These are phyloP conservation scores for Talaromyces borbonicus DNA, from an alignment of 495 filamentous ascomycete genomes.

Conservation along the genomic window DNA sequence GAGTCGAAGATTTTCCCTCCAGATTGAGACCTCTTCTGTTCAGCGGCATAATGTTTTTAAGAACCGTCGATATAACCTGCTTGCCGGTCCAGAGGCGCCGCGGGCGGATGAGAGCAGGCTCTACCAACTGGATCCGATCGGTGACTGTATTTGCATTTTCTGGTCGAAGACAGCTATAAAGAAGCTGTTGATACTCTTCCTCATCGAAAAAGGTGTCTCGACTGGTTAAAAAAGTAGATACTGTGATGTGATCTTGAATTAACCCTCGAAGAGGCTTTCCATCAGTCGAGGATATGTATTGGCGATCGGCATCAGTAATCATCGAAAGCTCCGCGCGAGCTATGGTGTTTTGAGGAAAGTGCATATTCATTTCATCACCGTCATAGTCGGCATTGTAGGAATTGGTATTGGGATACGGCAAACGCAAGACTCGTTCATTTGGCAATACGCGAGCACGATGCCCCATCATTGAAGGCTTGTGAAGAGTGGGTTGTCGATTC, in stretches of 20 bases:
- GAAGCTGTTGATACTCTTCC: slow-evolving; percentile 82
- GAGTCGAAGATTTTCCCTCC: slow-evolving; percentile 65
- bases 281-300: slow-evolving; percentile 89
- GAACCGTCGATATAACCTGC: slow-evolving; percentile 85
- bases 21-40: slow-evolving; percentile 71
- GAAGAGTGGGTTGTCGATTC: slow-evolving; percentile 98
- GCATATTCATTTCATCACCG: slow-evolving; percentile 99
- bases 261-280: slow-evolving; percentile 92
- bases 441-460: slow-evolving; percentile 88
- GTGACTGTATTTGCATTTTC: slow-evolving; percentile 73
- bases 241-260: slow-evolving; percentile 97
- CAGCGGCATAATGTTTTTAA: slow-evolving; percentile 78
- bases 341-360: slow-evolving; percentile 95
- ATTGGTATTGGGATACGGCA: slow-evolving; percentile 99
- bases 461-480: slow-evolving; percentile 99
- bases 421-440: slow-evolving; percentile 92
- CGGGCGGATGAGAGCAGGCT: slow-evolving; percentile 77
- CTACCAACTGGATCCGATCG: slow-evolving; percentile 62
- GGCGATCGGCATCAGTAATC: slow-evolving; percentile 92
- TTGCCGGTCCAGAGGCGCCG: slow-evolving; percentile 90
- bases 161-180: slow-evolving; percentile 82
- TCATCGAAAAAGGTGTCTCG: slow-evolving; percentile 86
- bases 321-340: slow-evolving; percentile 83
- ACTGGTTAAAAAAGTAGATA: slow-evolving; percentile 82
- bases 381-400: slow-evolving; percentile 99